Base-by-base conservation (phyloP, 805 yeast species). In the Cyberlindnera amylophila region DNA sequence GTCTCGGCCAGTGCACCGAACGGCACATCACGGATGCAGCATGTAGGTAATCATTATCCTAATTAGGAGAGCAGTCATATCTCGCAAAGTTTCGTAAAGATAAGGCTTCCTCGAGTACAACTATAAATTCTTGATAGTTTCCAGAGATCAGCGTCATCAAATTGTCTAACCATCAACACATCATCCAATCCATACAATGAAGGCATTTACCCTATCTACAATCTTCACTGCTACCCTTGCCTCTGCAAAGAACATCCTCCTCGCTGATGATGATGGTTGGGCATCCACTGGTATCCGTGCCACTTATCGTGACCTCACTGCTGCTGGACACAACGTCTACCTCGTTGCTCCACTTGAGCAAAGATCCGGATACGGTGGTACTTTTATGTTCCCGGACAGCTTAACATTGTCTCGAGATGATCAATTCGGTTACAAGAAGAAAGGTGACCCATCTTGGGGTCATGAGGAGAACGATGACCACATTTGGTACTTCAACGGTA, bases 231-330 rank as follows among this genome's bases (percentile, higher is more conserved):
- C 45, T 14, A 15, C 47, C n/a, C 13, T 45, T 1, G 47, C 43
- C 18, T 40, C 53, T 10, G 64, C 70, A 19, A 67, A 68, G 51
- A 70, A 72, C 55, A 71, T 73, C 46, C 57, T 75, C 17, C 62
- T 75, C 32, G 69, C 81, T 46, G 76, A 77, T 52, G 82, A 77
- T 54, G 82, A 77, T 49, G 71, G 75, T 16, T 77, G 77, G 76
- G 74, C 72, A 3, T 62, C 80, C 6, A 72, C 81, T 36, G 75
- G 75, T 54, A 73, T 77, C 54, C 70, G 82, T 55, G 78, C 81
- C 13, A 59, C 76, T 11, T 77, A 76, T 67, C 59, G 69, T 39
- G 74, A 65, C 29, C 66, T 75, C 46, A 66, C 57, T 19, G 52
- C 53, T 11, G 78, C 73, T 14, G 78, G 77, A 24, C 72, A 75